phyloP scores from a whole-genome alignment of 2,329 filamentous ascomycete species.

The Pseudodiploospora longispora region DNA sequence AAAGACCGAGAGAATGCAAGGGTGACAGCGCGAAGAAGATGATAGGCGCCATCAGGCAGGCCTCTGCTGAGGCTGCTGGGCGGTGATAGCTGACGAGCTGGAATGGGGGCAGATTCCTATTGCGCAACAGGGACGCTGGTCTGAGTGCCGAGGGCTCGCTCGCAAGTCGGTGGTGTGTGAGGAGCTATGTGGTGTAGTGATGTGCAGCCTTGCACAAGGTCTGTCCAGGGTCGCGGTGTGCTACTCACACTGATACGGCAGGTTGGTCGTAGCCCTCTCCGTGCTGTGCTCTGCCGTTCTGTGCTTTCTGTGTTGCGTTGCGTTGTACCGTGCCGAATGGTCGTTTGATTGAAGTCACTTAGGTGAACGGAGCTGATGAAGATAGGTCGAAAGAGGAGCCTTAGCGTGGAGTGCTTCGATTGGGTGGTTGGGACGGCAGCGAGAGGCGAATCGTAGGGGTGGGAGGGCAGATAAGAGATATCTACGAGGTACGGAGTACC shows the following conservation, averaged over 20 bases:
- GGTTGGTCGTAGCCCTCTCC: no score
- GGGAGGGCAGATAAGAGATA: neutral
- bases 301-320: neutral
- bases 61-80: neutral
- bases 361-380: slow-evolving; percentile 16
- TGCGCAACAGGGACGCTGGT: neutral
- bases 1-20: neutral
- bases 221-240: no score
- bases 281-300: neutral
- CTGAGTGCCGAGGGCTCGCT: neutral
- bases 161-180: neutral
- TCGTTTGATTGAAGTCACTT: slow-evolving; percentile 12
- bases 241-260: no score
- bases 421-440: slow-evolving; percentile 14
- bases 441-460: slow-evolving; percentile 6
- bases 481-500: slow-evolving; percentile 1
- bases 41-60: slow-evolving; percentile 1
- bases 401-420: slow-evolving; percentile 25
- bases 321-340: slow-evolving; percentile 1
- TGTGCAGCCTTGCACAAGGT: neutral
- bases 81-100: neutral
- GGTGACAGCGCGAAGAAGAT: neutral
- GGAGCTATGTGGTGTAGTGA: neutral
- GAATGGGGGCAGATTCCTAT: neutral
- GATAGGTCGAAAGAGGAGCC: slow-evolving; percentile 13